Percentiles rank a stretch among this genome's conserved stretches.
Evolutionary conservation across 1,284 basidiomycete genomes (phyloP).

Genomic region (Sparassis latifolia): DNA sequence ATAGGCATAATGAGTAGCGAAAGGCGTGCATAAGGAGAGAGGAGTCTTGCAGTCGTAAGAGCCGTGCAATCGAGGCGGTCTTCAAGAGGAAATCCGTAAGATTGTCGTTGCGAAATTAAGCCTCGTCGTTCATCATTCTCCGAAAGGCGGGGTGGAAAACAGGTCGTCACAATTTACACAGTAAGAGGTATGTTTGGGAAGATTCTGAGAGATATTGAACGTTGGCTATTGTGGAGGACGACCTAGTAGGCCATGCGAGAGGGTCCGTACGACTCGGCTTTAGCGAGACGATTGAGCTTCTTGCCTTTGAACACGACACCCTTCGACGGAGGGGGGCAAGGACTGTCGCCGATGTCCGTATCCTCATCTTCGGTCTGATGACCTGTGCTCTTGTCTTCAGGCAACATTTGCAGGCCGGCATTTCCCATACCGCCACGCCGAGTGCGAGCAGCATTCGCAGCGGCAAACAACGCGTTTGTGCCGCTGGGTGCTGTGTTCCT

Average conservation of each 20-base stretch:
- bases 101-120: slow-evolving; percentile 8
- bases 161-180: background rate
- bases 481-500: slow-evolving; percentile 54
- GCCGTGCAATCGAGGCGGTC: slow-evolving; percentile 5
- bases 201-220: too few species aligned
- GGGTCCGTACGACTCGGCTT: slow-evolving; percentile 63
- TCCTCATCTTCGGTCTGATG: slow-evolving; percentile 64
- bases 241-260: slow-evolving; percentile 29
- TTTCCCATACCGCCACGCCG: slow-evolving; percentile 37
- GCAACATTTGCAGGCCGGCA: slow-evolving; percentile 46
- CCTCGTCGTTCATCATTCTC: slow-evolving; percentile 2
- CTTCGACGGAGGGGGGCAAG: slow-evolving; percentile 70
- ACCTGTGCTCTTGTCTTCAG: slow-evolving; percentile 54
- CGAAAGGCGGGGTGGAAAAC: slow-evolving; percentile 2
- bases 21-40: slow-evolving; percentile 9
- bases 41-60: slow-evolving; percentile 12
- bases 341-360: slow-evolving; percentile 71
- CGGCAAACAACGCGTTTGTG: slow-evolving; percentile 51
- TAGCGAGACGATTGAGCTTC: slow-evolving; percentile 42
- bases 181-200: background rate
- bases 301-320: slow-evolving; percentile 45
- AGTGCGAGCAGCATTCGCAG: slow-evolving; percentile 55
- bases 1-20: slow-evolving; percentile 19
- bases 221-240: background rate
- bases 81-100: slow-evolving; percentile 6